Base-by-base conservation (phyloP, 257 asterid genomes). In the Mitragyna speciosa region DNA sequence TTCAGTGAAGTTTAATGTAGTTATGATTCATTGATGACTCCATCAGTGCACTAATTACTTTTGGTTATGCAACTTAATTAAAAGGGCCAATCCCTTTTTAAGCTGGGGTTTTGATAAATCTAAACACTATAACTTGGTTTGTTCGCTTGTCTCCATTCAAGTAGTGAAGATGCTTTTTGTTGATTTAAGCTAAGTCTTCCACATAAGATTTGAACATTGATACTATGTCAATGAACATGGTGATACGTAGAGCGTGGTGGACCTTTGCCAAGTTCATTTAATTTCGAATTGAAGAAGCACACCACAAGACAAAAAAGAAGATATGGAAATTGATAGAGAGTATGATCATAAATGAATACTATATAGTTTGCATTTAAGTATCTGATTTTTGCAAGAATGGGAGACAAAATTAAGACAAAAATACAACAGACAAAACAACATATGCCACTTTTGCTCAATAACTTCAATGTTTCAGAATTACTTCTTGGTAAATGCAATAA, bases 401-500 rank as follows among this genome's bases (percentile, higher is more conserved):
- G 28, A 2, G 43, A 47, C 76, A 72, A 24, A 70, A 43, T 31
- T 22, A 70, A 70, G 43, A 43, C 10, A 41, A 45, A 70, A 70
- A 45, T 22, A 51, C 30, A 49, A 47, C 75, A 52, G 67, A 76
- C 48, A 65, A 65, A 36, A 36, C 72, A 36, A 36, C 72, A 49
- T 54, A 66, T 12, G 61, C 39, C 74, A 51, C 69, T 52, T 68
- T 61, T 77, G 56, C 31, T 67, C 72, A 51, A 67, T 77, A 67
- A 28, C 49, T 31, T 47, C 31, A 9, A 30, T 49, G 72, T 36
- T 71, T 33, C 70, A 5, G 58, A 28, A 59, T 24, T 24, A n/a
- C n/a, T n/a, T n/a, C n/a, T n/a, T n/a, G n/a, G n/a, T n/a, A n/a
- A n/a, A n/a, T n/a, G n/a, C n/a, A n/a, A n/a, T n/a, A n/a, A n/a